These are phyloP conservation scores for Saccharomycopsis capsularis DNA, from an alignment of 805 yeast genomes.

Conservation along the genomic window DNA sequence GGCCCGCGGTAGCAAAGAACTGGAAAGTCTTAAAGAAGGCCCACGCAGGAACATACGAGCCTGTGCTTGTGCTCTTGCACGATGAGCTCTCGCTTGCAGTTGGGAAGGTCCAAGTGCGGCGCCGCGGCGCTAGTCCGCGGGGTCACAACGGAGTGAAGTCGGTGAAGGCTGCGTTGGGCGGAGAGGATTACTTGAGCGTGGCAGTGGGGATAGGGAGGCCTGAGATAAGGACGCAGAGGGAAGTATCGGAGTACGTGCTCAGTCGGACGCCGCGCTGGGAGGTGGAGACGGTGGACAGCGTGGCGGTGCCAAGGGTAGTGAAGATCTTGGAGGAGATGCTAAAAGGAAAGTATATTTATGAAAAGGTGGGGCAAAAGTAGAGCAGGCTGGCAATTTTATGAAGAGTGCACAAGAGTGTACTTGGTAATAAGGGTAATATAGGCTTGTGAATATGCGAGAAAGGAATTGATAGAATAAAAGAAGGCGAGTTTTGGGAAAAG, in stretches of 20 bases:
- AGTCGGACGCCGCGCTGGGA: slow-evolving; percentile 44
- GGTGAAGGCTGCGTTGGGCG: slow-evolving; percentile 40
- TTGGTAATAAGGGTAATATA: too few species aligned
- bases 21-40: neutral
- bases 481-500: too few species aligned
- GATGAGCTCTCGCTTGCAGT: slow-evolving; percentile 67
- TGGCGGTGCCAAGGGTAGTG: slow-evolving; percentile 37
- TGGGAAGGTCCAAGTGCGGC: slow-evolving; percentile 61
- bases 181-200: slow-evolving; percentile 50
- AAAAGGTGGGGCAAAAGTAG: too few species aligned
- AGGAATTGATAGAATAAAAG: too few species aligned
- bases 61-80: slow-evolving; percentile 47
- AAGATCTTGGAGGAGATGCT: slow-evolving; percentile 28
- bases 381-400: too few species aligned
- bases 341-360: slow-evolving; percentile 8
- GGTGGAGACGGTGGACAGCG: slow-evolving; percentile 32
- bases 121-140: slow-evolving; percentile 54
- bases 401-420: too few species aligned
- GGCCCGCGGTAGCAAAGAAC: slow-evolving; percentile 2
- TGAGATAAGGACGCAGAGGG: slow-evolving; percentile 33
- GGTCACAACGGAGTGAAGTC: slow-evolving; percentile 84
- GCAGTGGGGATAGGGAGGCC: slow-evolving; percentile 81
- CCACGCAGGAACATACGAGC: slow-evolving; percentile 9
- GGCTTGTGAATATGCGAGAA: too few species aligned
- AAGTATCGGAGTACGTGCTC: slow-evolving; percentile 59